Conservation (phyloP, 2,329 filamentous ascomycete genomes). For the Aschersonia sp. region DNA sequence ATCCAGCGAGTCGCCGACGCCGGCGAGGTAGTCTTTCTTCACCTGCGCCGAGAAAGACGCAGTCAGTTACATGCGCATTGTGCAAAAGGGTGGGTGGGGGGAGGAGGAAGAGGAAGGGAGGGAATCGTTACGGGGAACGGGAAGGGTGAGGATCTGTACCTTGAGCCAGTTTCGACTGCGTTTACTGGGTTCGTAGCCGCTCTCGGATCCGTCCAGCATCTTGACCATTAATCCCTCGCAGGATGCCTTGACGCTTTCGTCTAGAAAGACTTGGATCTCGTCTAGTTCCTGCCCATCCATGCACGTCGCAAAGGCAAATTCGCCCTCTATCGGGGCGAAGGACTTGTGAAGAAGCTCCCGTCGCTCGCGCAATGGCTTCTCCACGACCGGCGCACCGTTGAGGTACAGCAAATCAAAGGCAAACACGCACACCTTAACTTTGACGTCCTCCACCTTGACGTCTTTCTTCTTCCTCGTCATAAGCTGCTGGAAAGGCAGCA, state of each 20-base stretch:
- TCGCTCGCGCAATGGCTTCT: conserved; percentile 73
- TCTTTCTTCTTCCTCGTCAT: conserved; percentile 98
- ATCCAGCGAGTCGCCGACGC: conserved; percentile 89
- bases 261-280: conserved; percentile 81
- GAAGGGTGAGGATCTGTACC: conserved; percentile 26
- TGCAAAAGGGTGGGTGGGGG: neutral
- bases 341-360: conserved; percentile 59
- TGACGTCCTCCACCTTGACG: conserved; percentile 87
- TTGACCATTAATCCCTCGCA: conserved; percentile 99
- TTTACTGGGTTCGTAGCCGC: conserved; percentile 90
- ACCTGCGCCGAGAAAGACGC: conserved; percentile 34
- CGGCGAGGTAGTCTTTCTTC: conserved; percentile 94
- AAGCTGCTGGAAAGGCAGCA: conserved; percentile 90
- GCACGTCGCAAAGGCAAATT: conserved; percentile 78
- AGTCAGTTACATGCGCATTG: too few species aligned
- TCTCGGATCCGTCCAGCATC: conserved; percentile 89
- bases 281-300: conserved; percentile 83
- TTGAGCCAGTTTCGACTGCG: conserved; percentile 98
- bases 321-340: conserved; percentile 69
- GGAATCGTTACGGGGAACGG: too few species aligned
- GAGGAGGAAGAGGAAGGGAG: neutral
- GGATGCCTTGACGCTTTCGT: conserved; percentile 88
- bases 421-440: conserved; percentile 93
- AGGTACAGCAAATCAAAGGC: conserved; percentile 91
- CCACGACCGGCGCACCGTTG: conserved; percentile 80